A percentile compares a stretch with the other conserved stretches of the same genome.
Conservation (phyloP, 768 basidiomycete species). For the button mushroom (Agaricus bisporus) region DNA sequence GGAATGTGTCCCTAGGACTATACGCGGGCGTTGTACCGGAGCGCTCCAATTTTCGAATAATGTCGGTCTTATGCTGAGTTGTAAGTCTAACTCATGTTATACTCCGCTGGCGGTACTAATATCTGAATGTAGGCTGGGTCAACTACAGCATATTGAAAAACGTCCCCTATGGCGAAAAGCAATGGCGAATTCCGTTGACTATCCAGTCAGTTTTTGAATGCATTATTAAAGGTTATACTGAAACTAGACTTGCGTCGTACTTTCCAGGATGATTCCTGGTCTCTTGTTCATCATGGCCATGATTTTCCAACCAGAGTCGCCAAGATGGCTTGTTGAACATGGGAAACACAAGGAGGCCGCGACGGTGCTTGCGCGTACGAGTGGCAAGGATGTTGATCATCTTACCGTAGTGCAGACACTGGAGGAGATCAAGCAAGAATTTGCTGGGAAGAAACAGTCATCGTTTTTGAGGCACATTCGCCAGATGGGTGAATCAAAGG, state of each 20-base stretch:
- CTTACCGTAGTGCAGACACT: slow-evolving; percentile 29
- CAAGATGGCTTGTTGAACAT: slow-evolving; percentile 48
- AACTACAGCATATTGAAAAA: slow-evolving; percentile 37
- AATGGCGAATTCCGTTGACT: slow-evolving; percentile 50
- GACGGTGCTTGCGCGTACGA: slow-evolving; percentile 29
- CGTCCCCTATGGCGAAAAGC: slow-evolving; percentile 29
- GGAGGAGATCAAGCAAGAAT: slow-evolving; percentile 42
- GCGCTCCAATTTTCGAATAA: slow-evolving; percentile 35
- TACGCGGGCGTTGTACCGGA: slow-evolving; percentile 46
- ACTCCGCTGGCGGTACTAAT: background rate
- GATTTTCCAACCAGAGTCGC: slow-evolving; percentile 48
- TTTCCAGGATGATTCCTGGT: slow-evolving; percentile 38
- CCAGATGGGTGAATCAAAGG: slow-evolving; percentile 39
- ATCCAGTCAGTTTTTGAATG: slow-evolving; percentile 27
- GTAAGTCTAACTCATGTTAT: slow-evolving; percentile 18
- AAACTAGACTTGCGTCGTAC: background rate
- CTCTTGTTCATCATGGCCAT: slow-evolving; percentile 40
- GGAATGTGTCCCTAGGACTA: slow-evolving; percentile 40
- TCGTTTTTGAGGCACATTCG: slow-evolving; percentile 29
- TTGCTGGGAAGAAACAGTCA: slow-evolving; percentile 30
- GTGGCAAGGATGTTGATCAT: slow-evolving; percentile 26
- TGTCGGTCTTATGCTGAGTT: slow-evolving; percentile 29
- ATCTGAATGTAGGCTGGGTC: slow-evolving; percentile 31
- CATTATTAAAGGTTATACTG: background rate
- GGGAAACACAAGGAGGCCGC: slow-evolving; percentile 35